Percentiles rank a stretch among this genome's conserved stretches.
These are phyloP conservation scores for Phytophthora pisi DNA, from an alignment of 352 stramenopile species.

Conservation along the genomic window DNA sequence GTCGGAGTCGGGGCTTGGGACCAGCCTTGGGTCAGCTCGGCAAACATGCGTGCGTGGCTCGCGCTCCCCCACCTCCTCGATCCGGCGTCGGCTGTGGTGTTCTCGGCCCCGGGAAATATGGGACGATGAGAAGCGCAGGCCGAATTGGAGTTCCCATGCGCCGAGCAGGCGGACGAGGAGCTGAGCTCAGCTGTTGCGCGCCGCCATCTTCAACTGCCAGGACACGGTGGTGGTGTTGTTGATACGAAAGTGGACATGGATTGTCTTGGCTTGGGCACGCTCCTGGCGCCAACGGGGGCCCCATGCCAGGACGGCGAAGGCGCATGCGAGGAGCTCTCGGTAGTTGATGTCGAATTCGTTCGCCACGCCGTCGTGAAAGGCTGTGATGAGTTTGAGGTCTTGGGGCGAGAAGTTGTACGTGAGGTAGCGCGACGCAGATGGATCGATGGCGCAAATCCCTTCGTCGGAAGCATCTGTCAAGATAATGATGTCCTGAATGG, in stretches of 20 bases:
- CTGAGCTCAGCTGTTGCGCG: constrained; percentile 17
- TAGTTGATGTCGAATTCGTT: constrained; percentile 1
- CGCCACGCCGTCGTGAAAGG: not conserved
- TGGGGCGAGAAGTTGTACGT: not conserved
- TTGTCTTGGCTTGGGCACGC: not conserved
- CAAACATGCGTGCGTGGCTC: not conserved
- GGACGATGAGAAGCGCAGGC: constrained; percentile 8
- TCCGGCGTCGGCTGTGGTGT: not conserved
- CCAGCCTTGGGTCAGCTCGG: not conserved
- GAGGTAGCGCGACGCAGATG: not conserved
- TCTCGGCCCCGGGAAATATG: constrained; percentile 4
- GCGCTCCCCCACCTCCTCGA: not conserved
- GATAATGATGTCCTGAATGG: not conserved
- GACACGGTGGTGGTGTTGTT: constrained; percentile 24
- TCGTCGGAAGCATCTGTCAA: not conserved
- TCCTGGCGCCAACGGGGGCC: too few species aligned
- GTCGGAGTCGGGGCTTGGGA: not conserved
- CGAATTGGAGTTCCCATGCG: not conserved
- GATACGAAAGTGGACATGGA: constrained; percentile 27
- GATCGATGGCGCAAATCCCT: not conserved
- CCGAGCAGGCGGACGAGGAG: not conserved
- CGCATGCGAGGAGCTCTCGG: not conserved
- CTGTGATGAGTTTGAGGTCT: not conserved
- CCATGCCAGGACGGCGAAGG: not conserved
- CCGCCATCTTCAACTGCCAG: not conserved